These are phyloP conservation scores for Botrytis hyacinthi DNA, from an alignment of 2,329 filamentous ascomycete genomes.

Conservation along the genomic window DNA sequence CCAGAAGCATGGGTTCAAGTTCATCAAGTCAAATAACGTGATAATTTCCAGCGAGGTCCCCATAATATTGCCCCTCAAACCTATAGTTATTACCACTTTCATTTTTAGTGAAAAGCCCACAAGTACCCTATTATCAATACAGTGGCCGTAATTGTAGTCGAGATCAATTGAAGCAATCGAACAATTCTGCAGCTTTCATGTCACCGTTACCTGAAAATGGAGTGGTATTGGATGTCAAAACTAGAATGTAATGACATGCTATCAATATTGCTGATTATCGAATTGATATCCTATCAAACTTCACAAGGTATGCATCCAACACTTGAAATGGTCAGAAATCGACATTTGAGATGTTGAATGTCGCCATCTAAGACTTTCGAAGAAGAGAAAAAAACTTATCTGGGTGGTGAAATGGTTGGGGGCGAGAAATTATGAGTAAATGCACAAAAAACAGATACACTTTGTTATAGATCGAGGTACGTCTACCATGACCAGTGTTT, in stretches of 20 bases:
- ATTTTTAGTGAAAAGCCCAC: not conserved
- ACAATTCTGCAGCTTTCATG: not conserved
- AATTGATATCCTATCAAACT: not conserved
- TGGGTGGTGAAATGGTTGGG: not conserved
- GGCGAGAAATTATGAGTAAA: not conserved
- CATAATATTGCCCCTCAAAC: not conserved
- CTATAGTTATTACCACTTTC: not conserved
- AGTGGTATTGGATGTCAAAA: not conserved
- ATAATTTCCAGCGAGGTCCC: not conserved
- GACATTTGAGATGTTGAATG: not conserved
- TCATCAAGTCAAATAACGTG: not conserved
- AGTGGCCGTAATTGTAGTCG: not conserved
- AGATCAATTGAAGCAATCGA: not conserved
- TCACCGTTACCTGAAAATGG: not conserved
- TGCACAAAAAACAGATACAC: not conserved
- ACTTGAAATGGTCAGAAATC: not conserved
- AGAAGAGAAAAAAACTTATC: not conserved
- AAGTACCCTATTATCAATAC: not conserved
- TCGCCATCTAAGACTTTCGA: not conserved
- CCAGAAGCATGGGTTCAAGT: not conserved
- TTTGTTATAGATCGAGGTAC: not conserved
- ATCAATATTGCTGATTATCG: not conserved
- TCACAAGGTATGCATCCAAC: not conserved
- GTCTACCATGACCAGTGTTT: not conserved
- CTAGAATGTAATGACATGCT: not conserved